phyloP scores from a whole-genome alignment of 306 rosid species.

The Pterocarpus santalinus region DNA sequence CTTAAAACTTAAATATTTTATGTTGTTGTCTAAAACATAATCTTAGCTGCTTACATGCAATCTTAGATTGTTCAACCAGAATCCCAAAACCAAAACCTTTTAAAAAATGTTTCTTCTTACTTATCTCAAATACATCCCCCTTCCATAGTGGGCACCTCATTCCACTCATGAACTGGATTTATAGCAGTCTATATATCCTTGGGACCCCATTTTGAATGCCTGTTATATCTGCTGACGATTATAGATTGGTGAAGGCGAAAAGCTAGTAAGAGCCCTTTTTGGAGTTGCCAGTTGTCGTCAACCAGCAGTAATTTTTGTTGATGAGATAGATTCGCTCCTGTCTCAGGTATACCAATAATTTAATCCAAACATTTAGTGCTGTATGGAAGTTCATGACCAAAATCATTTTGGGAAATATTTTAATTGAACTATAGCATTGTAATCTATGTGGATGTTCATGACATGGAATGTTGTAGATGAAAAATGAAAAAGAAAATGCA shows the following conservation, averaged over 20 bases:
- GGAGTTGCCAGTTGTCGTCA: conserved; percentile 99
- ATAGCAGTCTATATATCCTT: conserved; percentile 19
- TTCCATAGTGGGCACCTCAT: conserved; percentile 12
- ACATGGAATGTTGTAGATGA: not conserved
- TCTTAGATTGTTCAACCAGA: conserved; percentile 33
- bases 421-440: conserved; percentile 22
- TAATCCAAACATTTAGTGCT: conserved; percentile 30
- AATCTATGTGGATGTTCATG: conserved; percentile 40
- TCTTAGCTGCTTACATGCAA: conserved; percentile 22
- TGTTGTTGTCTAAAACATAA: not conserved
- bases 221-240: conserved; percentile 39
- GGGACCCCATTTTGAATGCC: conserved; percentile 33
- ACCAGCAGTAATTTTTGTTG: conserved; percentile 98
- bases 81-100: conserved; percentile 34
- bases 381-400: not conserved
- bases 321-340: conserved; percentile 98
- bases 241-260: conserved; percentile 99
- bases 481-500: not conserved
- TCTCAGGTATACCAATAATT: conserved; percentile 74
- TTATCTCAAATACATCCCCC: conserved; percentile 34
- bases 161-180: conserved; percentile 31
- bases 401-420: not conserved
- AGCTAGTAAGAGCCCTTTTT: conserved; percentile 92
- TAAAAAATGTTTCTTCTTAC: conserved; percentile 23
- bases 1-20: not conserved